Evolutionary conservation across 2,329 filamentous ascomycete genomes (phyloP).

Genomic region (Sporothrix schenckii): DNA sequence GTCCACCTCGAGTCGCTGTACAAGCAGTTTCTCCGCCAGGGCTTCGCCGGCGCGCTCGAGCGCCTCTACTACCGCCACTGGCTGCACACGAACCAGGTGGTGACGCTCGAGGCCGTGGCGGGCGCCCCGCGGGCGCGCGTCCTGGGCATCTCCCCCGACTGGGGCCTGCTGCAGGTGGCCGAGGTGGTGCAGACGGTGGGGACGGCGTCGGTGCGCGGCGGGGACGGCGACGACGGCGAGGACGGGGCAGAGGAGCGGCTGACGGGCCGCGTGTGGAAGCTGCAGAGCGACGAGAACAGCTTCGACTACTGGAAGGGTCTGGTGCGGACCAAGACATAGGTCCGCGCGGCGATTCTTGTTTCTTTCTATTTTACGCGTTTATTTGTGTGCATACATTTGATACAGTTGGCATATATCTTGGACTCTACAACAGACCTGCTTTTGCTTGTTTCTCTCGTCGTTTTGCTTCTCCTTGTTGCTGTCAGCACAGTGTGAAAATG

Average conservation of each 20-base stretch:
- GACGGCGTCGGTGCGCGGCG: not conserved
- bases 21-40: slow-evolving; percentile 69
- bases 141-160: slow-evolving; percentile 87
- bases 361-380: not conserved
- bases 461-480: not conserved
- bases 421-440: not conserved
- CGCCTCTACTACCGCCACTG: slow-evolving; percentile 77
- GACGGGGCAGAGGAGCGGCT: slow-evolving; percentile 54
- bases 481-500: not conserved
- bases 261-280: slow-evolving; percentile 76
- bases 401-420: not conserved
- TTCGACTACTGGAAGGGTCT: slow-evolving; percentile 96
- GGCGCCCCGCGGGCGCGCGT: slow-evolving; percentile 71
- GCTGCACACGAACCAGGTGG: slow-evolving; percentile 75
- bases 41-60: slow-evolving; percentile 76
- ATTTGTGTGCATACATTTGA: no score
- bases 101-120: slow-evolving; percentile 78
- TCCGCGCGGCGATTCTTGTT: not conserved
- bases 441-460: not conserved
- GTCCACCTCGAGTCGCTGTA: slow-evolving; percentile 79
- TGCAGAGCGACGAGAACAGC: slow-evolving; percentile 97
- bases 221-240: not conserved
- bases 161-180: slow-evolving; percentile 82
- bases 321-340: slow-evolving; percentile 73
- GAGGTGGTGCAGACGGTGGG: slow-evolving; percentile 67